Conservation (phyloP, 2,329 filamentous ascomycete species). For the Helicocarpus griseus region DNA sequence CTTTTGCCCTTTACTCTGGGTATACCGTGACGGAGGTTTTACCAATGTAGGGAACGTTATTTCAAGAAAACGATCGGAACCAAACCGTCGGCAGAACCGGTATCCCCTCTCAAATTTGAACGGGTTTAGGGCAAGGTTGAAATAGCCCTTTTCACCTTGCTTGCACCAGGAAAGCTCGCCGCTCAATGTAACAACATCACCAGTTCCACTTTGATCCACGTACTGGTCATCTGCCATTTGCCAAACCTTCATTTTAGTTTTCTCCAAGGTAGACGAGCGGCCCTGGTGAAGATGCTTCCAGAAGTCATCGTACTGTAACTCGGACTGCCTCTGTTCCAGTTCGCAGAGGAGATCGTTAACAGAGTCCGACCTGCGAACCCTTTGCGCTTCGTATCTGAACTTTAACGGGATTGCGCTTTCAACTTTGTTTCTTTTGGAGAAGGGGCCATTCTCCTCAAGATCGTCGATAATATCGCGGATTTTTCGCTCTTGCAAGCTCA, state of each 20-base stretch:
- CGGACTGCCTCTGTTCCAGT: background rate
- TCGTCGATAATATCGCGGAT: slow-evolving; percentile 18
- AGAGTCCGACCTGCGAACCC: slow-evolving; percentile 22
- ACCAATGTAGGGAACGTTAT: slow-evolving; percentile 27
- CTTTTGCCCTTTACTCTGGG: slow-evolving; percentile 14
- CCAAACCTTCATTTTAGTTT: slow-evolving; percentile 23
- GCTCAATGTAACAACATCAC: slow-evolving; percentile 30
- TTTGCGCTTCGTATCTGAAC: slow-evolving; percentile 30
- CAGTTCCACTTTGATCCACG: slow-evolving; percentile 16
- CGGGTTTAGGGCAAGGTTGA: slow-evolving; percentile 32
- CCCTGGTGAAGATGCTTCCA: slow-evolving; percentile 24
- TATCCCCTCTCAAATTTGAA: slow-evolving; percentile 34
- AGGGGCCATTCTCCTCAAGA: slow-evolving; percentile 27
- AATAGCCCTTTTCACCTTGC: slow-evolving; percentile 22
- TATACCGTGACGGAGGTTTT: slow-evolving; percentile 19
- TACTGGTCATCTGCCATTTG: slow-evolving; percentile 25
- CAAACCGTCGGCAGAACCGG: slow-evolving; percentile 38
- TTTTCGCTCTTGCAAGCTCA: slow-evolving; percentile 6
- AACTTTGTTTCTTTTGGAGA: slow-evolving; percentile 21
- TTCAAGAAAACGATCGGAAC: slow-evolving; percentile 37
- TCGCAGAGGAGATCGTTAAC: slow-evolving; percentile 22
- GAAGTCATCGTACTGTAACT: slow-evolving; percentile 19
- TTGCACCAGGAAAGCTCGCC: slow-evolving; percentile 32
- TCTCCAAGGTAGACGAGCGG: slow-evolving; percentile 21
- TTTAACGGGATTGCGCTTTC: slow-evolving; percentile 22